Conservation (phyloP, 2,329 filamentous ascomycete genomes). For the Botryotinia calthae region DNA sequence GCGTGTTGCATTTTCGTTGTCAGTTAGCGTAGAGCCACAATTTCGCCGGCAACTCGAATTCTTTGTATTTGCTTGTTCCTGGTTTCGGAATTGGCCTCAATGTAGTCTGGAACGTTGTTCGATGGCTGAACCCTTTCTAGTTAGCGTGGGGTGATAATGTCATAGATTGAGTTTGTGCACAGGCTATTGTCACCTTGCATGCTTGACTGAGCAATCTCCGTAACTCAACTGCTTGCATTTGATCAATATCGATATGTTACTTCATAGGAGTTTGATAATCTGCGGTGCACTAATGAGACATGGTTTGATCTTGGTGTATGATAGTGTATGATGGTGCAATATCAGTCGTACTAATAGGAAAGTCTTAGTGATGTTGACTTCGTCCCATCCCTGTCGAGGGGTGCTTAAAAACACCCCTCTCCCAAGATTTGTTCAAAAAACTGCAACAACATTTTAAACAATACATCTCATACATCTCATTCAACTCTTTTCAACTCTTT, state of each 20-base stretch:
- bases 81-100: constrained; percentile 1
- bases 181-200: constrained; percentile 1
- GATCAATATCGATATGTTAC: constrained; percentile 13
- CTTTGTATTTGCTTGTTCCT: constrained; percentile 17
- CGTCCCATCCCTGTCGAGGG: neutral
- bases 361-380: constrained; percentile 7
- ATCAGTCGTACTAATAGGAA: neutral
- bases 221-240: constrained; percentile 11
- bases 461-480: neutral
- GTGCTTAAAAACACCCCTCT: neutral
- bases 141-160: constrained; percentile 15
- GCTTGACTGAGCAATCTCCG: constrained; percentile 7
- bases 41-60: neutral
- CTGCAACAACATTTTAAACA: neutral
- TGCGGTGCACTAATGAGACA: constrained; percentile 9
- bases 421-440: neutral
- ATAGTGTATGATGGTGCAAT: constrained; percentile 12
- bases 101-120: constrained; percentile 2
- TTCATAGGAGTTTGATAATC: neutral
- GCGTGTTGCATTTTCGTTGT: constrained; percentile 16
- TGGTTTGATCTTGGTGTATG: constrained; percentile 5
- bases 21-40: neutral
- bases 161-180: constrained; percentile 6
- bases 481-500: constrained; percentile 29
- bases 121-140: neutral